Evolutionary conservation across 352 stramenopile genomes (phyloP), one percentile per base, ranked within the genome.

Genomic region (Globisporangium echinulatum): DNA sequence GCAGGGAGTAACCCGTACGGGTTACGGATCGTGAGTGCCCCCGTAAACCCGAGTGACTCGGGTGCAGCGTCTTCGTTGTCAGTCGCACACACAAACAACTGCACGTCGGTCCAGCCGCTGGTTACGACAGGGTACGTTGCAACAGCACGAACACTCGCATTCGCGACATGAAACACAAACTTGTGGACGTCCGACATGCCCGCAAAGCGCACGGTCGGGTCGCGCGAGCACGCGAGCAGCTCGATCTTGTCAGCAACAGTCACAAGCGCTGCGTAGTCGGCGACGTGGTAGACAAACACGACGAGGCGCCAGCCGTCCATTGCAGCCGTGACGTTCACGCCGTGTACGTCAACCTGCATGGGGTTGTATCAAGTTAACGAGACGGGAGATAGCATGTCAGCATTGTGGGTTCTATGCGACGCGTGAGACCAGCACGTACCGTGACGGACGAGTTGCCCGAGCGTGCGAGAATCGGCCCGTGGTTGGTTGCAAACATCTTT

Each of bases 241-340:
- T 88, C 78, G 38, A 94, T 79, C 52, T 90, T 87, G 61, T 82
- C 72, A 13, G 82, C 71, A 33, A 92, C 77, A 1, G 64, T 56
- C 62, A 68, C 66, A 59, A 94, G 87, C 37, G 74, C 62, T 42
- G 85, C 68, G 64, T 87, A 84, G 52, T 63, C 82, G 58, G 89
- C 76, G 33, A 88, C 83, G 66, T 94, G 85, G 70, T 92, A 94
- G 51, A 90, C 79, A 59, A 92, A 90, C 51, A 92, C 75, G 17
- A 92, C 82, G 38, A 94, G 67, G 14, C 80, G 76, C 79, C 75
- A 90, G 53, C 74, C 71, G 54, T 81, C 61, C 80, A 92, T 87
- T 40, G 72, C 70, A 15, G 64, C 44, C 49, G 82, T 88, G n/a
- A 92, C 65, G 54, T 94, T 88, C 50, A 83, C 72, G 47, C 82